phyloP scores from a whole-genome alignment of 2,329 filamentous ascomycete species.

The Metarhizium album region DNA sequence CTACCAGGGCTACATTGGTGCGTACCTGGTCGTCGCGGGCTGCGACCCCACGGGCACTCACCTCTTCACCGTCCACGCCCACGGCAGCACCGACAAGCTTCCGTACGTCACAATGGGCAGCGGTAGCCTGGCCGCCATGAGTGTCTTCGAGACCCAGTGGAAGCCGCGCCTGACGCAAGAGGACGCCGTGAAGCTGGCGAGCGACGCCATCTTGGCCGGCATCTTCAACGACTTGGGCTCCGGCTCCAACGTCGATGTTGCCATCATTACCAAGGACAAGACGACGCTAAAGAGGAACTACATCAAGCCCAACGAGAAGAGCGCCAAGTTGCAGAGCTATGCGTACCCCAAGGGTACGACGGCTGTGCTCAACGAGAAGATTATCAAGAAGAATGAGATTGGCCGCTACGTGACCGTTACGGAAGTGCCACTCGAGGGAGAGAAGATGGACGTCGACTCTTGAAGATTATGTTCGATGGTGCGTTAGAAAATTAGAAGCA shows the following conservation, averaged over 20 bases:
- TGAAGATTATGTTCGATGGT: conserved; percentile 16
- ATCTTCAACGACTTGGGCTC: conserved; percentile 98
- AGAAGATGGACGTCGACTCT: conserved; percentile 59
- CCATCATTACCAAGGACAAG: conserved; percentile 90
- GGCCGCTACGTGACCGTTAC: conserved; percentile 89
- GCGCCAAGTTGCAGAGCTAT: conserved; percentile 88
- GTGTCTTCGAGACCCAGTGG: conserved; percentile 95
- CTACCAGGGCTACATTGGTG: conserved; percentile 95
- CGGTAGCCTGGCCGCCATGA: conserved; percentile 92
- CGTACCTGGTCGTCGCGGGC: conserved; percentile 93
- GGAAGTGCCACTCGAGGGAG: conserved; percentile 62
- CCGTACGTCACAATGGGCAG: conserved; percentile 99
- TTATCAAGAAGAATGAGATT: conserved; percentile 89
- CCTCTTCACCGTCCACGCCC: conserved; percentile 96
- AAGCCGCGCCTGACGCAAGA: conserved; percentile 65
- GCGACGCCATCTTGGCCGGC: conserved; percentile 86
- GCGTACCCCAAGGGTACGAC: conserved; percentile 87
- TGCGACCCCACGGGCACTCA: conserved; percentile 92
- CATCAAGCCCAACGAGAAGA: conserved; percentile 85
- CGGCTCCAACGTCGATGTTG: conserved; percentile 94
- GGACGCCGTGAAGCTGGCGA: conserved; percentile 70
- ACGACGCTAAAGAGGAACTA: conserved; percentile 88
- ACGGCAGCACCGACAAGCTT: conserved; percentile 96
- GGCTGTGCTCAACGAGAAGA: conserved; percentile 87
- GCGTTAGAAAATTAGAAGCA: background rate